These are phyloP conservation scores for Orbilia quercus DNA, from an alignment of 2,329 filamentous ascomycete species.

Conservation along the genomic window DNA sequence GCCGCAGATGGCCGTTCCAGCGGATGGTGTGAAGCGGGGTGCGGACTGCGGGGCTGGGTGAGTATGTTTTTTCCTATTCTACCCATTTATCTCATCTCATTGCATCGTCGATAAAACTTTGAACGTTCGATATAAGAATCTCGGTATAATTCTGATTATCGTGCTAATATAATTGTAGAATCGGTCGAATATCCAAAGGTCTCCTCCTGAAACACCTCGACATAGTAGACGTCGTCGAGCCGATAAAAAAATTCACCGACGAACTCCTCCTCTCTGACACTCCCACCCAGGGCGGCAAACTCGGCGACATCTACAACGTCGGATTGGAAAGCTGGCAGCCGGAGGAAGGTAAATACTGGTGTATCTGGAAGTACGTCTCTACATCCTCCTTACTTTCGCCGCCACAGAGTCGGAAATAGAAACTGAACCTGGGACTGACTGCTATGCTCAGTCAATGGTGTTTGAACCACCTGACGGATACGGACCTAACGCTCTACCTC, in stretches of 20 bases:
- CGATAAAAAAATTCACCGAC: constrained; percentile 81
- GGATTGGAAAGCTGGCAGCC: constrained; percentile 79
- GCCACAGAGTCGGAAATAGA: no score
- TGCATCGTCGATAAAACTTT: no score
- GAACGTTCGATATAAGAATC: no score
- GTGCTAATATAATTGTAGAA: constrained; percentile 67
- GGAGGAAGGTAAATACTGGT: constrained; percentile 71
- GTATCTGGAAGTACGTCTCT: constrained; percentile 68
- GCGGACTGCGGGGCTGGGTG: constrained; percentile 64
- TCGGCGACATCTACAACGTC: constrained; percentile 75
- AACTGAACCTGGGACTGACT: not conserved
- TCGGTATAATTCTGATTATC: no score
- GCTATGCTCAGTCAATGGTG: constrained; percentile 82
- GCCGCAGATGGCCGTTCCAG: constrained; percentile 60
- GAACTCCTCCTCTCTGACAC: constrained; percentile 65
- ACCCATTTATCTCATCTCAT: no score
- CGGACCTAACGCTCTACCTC: constrained; percentile 76
- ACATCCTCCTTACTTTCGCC: not conserved
- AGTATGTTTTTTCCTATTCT: constrained; percentile 52
- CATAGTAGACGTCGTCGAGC: constrained; percentile 84
- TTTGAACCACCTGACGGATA: constrained; percentile 81
- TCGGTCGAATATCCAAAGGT: constrained; percentile 83
- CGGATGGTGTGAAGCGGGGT: constrained; percentile 56
- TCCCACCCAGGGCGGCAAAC: constrained; percentile 64
- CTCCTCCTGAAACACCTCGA: constrained; percentile 74